These are phyloP conservation scores for Waitea zeae DNA, from an alignment of 1,284 basidiomycete species.

Conservation along the genomic window DNA sequence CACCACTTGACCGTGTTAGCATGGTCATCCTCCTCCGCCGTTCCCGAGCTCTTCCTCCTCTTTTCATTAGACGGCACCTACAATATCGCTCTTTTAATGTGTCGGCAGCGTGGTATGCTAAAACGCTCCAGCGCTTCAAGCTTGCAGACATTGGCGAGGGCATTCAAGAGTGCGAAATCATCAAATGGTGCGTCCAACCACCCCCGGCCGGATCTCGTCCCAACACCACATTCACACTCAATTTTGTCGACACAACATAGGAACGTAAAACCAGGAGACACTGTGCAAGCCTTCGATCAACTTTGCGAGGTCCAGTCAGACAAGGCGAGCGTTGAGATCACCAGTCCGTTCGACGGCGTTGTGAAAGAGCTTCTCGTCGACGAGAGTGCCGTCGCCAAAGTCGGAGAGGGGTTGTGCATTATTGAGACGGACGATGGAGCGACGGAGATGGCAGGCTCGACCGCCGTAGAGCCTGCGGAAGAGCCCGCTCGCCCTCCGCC, in stretches of 20 bases:
- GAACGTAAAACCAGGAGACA: constrained; percentile 41
- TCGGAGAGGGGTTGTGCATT: constrained; percentile 68
- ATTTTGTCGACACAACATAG: constrained; percentile 14
- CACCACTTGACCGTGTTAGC: no score
- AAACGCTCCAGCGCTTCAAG: constrained; percentile 55
- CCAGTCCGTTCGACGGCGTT: constrained; percentile 72
- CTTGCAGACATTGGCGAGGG: constrained; percentile 95
- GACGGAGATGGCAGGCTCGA: constrained; percentile 4
- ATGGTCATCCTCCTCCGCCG: no score
- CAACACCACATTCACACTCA: background rate
- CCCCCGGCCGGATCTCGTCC: constrained; percentile 10
- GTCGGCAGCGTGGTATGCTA: no score
- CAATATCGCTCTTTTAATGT: no score
- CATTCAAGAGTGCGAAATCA: constrained; percentile 79
- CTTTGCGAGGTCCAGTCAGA: constrained; percentile 91
- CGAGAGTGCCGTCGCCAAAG: constrained; percentile 78
- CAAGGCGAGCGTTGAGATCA: constrained; percentile 91
- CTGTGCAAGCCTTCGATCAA: constrained; percentile 66
- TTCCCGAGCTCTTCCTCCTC: no score
- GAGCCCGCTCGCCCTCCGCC: no score
- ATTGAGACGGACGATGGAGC: constrained; percentile 55
- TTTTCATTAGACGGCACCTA: no score
- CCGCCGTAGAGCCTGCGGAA: constrained; percentile 3
- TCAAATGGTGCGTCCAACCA: constrained; percentile 55
- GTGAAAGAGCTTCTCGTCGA: constrained; percentile 59